phyloP scores from a whole-genome alignment of 768 basidiomycete genomes.

The Hygrophoropsis aurantiaca region DNA sequence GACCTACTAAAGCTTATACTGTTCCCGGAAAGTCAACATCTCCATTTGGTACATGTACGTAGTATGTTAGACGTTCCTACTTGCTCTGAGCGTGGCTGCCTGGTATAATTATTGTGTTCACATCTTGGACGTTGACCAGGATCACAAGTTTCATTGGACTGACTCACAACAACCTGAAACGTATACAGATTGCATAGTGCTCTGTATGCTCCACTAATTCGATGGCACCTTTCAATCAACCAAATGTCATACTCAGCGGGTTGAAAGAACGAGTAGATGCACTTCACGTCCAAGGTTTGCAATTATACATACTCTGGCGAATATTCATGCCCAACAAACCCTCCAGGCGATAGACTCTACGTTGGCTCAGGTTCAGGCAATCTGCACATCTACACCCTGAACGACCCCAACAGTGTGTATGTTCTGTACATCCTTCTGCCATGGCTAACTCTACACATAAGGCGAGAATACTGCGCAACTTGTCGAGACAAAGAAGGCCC shows the following conservation, averaged over 20 bases:
- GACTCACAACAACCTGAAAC: no score
- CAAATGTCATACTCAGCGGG: constrained; percentile 24
- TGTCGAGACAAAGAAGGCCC: constrained; percentile 64
- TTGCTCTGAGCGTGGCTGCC: no score
- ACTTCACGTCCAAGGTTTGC: constrained; percentile 28
- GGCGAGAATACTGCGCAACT: constrained; percentile 33
- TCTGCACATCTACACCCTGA: constrained; percentile 51
- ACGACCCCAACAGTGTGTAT: constrained; percentile 36
- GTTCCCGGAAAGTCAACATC: no score
- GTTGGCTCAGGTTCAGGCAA: constrained; percentile 59
- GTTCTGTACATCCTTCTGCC: background rate
- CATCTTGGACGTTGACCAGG: no score
- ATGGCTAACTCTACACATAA: background rate
- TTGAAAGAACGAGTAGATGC: constrained; percentile 37
- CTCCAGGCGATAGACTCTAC: constrained; percentile 57
- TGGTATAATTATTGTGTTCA: no score
- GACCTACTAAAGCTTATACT: no score
- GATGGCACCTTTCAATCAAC: constrained; percentile 35
- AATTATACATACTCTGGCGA: constrained; percentile 2
- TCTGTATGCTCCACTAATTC: no score
- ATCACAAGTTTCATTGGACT: no score
- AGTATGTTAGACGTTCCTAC: no score
- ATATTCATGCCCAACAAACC: constrained; percentile 2
- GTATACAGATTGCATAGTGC: no score
- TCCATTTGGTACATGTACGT: no score